Evolutionary conservation across 331 rosid species (phyloP), one percentile per base, ranked within the genome.

Genomic region (Acacia pycnantha): DNA sequence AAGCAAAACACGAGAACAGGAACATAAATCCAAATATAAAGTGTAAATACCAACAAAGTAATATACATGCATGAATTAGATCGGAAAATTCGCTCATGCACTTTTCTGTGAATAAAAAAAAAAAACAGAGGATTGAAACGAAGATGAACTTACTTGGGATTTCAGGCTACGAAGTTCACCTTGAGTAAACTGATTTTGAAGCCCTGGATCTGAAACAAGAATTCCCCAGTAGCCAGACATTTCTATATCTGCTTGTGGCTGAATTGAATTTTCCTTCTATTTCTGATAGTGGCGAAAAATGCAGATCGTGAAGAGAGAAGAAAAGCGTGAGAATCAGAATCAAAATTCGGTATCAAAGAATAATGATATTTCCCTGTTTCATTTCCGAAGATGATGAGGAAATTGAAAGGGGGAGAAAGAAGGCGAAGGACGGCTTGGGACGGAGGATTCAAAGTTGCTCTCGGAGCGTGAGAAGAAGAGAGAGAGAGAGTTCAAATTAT

Each of bases 401-500:
- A 61, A 27, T 27, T 27, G 69, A 21, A 62, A 62, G 35, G 33
- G 33, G 35, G 26, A 10, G 66, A 1, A 24, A 29, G 31, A 29
- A 29, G 66, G 66, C 66, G 33, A 62, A 1, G 8, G 69, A 62
- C 69, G 33, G 19, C 21, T 62, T 27, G 69, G 40, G 69, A 27
- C 40, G 69, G 69, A 27, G 40, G 1, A 62, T 78, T 82, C 85
- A 82, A 85, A 82, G 88, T 78, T 77, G 85, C 47, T 77, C 37
- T 54, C 31, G 18, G 85, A 78, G 77, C 65, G 62, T 47, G 80
- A n/a, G n/a, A n/a, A 73, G 43, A 12, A 8, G 77, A 79, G 31
- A 29, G 78, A 51, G 66, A 82, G 29, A 71, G 24, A 83, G 41
- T 82, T 86, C 88, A 86, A 86, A 82, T 86, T 82, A 62, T 51